These are phyloP conservation scores for Didymella pinodella DNA, from an alignment of 2,329 filamentous ascomycete genomes.

Conservation along the genomic window DNA sequence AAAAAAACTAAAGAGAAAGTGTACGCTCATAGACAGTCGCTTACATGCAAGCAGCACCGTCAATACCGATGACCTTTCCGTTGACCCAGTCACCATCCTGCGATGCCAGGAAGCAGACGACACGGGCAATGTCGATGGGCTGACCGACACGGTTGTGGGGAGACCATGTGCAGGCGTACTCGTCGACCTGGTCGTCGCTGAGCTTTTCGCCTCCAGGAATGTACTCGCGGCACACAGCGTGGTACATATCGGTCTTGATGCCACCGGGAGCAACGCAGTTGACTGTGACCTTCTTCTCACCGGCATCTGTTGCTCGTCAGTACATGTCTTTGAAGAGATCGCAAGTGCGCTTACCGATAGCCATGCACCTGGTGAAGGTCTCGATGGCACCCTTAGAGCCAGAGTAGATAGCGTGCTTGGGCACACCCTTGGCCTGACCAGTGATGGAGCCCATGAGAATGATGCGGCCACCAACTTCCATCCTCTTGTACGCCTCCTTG, in stretches of 20 bases:
- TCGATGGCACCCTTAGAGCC: constrained; percentile 63
- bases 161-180: constrained; percentile 70
- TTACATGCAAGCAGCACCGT: constrained; percentile 55
- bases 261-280: constrained; percentile 68
- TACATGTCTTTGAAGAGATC: neutral
- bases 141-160: constrained; percentile 71
- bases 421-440: constrained; percentile 64
- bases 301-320: constrained; percentile 52
- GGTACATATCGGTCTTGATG: constrained; percentile 67
- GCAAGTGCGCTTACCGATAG: constrained; percentile 51
- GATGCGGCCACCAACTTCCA: constrained; percentile 61
- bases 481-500: constrained; percentile 63
- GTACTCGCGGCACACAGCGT: constrained; percentile 70
- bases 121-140: constrained; percentile 72
- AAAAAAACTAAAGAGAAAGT: constrained; percentile 22
- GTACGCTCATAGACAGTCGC: constrained; percentile 3
- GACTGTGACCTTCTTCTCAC: constrained; percentile 64
- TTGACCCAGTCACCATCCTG: constrained; percentile 66
- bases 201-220: constrained; percentile 66
- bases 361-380: constrained; percentile 64
- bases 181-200: constrained; percentile 65
- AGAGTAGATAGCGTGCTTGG: constrained; percentile 63
- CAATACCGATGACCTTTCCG: constrained; percentile 62
- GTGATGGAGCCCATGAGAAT: constrained; percentile 65
- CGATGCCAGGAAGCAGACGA: constrained; percentile 67